These are phyloP conservation scores for Dactylella cylindrospora DNA, from an alignment of 2,329 filamentous ascomycete genomes.

Conservation along the genomic window DNA sequence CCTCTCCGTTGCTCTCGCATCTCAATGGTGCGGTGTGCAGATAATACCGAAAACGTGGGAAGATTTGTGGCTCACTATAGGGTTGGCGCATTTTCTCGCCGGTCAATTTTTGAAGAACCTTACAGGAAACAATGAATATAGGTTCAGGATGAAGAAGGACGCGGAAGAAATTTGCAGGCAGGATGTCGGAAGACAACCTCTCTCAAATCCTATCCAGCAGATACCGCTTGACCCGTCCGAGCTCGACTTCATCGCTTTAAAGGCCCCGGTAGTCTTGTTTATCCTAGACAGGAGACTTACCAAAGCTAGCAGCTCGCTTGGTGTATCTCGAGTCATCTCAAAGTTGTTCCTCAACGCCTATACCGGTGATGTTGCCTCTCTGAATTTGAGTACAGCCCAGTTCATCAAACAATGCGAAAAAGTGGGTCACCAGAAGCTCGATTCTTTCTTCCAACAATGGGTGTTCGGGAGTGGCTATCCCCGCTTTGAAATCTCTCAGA, in stretches of 20 bases:
- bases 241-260: constrained; percentile 84
- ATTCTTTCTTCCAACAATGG: constrained; percentile 93
- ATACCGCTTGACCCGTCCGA: constrained; percentile 72
- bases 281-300: constrained; percentile 88
- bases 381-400: constrained; percentile 69
- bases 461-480: constrained; percentile 85
- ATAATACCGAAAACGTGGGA: constrained; percentile 77
- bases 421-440: constrained; percentile 79
- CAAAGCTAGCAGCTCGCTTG: constrained; percentile 81
- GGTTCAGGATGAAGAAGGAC: constrained; percentile 82
- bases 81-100: constrained; percentile 91
- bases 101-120: constrained; percentile 87
- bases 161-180: constrained; percentile 78
- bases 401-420: constrained; percentile 87
- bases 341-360: constrained; percentile 84
- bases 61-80: constrained; percentile 87
- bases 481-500: constrained; percentile 78
- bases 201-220: constrained; percentile 62
- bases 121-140: constrained; percentile 91
- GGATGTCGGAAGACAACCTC: constrained; percentile 66
- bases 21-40: constrained; percentile 92
- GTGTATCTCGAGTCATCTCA: constrained; percentile 80
- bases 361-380: constrained; percentile 71
- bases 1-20: constrained; percentile 79
- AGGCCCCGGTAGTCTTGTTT: constrained; percentile 86